phyloP scores from a whole-genome alignment of 2,329 filamentous ascomycete species.

The Anisogramma anomala region DNA sequence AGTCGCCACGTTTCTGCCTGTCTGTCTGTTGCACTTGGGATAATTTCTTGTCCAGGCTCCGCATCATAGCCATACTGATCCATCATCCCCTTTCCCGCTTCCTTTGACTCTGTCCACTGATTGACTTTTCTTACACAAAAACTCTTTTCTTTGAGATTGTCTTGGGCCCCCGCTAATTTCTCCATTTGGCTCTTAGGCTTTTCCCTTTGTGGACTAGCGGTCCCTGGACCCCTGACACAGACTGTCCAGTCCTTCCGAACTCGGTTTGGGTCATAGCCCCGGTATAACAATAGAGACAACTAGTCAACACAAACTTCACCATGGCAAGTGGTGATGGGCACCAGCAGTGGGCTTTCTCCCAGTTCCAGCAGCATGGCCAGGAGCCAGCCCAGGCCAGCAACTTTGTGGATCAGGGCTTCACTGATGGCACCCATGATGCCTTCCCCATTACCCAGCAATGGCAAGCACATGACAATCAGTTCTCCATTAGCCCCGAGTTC shows the following conservation, averaged over 20 bases:
- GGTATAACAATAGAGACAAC: neutral
- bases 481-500: slow-evolving; percentile 2
- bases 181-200: slow-evolving; percentile 4
- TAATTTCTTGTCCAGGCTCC: no score
- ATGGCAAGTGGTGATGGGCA: slow-evolving; percentile 13
- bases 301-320: neutral
- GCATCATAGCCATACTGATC: no score
- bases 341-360: slow-evolving; percentile 13
- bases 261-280: neutral
- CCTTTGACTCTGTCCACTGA: no score
- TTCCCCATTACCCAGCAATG: slow-evolving; percentile 12
- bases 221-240: neutral
- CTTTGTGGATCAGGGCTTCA: slow-evolving; percentile 10
- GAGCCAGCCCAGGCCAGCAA: slow-evolving; percentile 7
- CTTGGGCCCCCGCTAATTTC: slow-evolving; percentile 10
- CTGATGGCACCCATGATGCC: slow-evolving; percentile 5
- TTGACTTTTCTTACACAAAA: no score
- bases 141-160: neutral
- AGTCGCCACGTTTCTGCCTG: no score
- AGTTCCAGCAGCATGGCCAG: slow-evolving; percentile 8
- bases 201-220: slow-evolving; percentile 2
- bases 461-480: slow-evolving; percentile 10
- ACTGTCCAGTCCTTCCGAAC: neutral
- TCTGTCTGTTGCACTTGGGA: no score
- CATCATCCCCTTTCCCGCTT: no score